Base-by-base conservation (phyloP, 371 early-diverging fungal species). In the Mucor plumbeus region DNA sequence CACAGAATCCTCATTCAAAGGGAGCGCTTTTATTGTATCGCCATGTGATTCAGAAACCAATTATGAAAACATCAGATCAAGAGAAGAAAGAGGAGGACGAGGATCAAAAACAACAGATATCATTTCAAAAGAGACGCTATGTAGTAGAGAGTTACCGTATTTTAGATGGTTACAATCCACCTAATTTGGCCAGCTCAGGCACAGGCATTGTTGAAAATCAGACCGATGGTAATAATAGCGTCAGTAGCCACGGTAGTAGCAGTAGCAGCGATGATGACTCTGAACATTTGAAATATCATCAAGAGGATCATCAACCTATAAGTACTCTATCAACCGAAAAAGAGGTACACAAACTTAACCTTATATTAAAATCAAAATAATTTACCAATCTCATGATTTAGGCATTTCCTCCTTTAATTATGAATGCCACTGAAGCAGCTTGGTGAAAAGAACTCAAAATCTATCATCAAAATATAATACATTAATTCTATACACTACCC, bases 1-100 rank as follows among this genome's bases (percentile, higher is more conserved):
- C 82, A 56, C 85, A 85, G 61, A 83, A 64, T 65, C 81, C 82
- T 33, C 79, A 82, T 63, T 83, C 84, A 11, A 74, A 76, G 8
- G 85, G 85, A 11, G 84, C 85, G 3, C 64, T 71, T 15, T 19
- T 80, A 5, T 50, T 85, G 9, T 81, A 78, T 56, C 68, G 63
- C 17, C 71, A 77, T 44, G 74, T 80, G 9, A 47, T 80, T 38
- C 78, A 78, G 61, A 80, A 80, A 47, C 81, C 81, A 41, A 6
- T 3, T 1, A 36, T 35, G n/a, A 50, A 26, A 50, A 7, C 50
- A 10, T 26, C 13, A 5, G 50, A 41, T 14, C 43, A 10, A 41
- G 43, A 26, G 4, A 47, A 65, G 8, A 54, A 57, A 40, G 47
- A 41, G 21, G 39, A 55, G 26, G n/a, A n/a, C n/a, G n/a, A 67